Evolutionary conservation across 2,329 filamentous ascomycete genomes (phyloP), one percentile per base, ranked within the genome.

Genomic region (Byssothecium circinans): DNA sequence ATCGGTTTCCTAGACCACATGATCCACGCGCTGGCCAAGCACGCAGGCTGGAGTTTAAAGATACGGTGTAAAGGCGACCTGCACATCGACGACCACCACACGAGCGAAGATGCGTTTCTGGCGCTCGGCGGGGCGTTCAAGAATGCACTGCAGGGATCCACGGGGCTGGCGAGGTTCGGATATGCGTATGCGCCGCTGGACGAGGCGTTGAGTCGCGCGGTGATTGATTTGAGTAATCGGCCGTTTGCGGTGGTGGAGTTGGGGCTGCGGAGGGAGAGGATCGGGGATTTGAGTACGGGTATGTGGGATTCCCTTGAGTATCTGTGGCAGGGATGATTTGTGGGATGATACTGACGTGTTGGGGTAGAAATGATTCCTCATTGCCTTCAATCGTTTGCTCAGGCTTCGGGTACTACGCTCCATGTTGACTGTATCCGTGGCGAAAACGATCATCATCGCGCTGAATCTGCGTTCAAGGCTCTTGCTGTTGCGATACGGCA

Each of bases 1-100:
- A 95, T 99, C 72, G 94, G 94, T 50, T 99, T 99, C 75, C 80
- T 99, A 47, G 94, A 99, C 76, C 94, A 99, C 78, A 97, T 99
- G 92, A 81, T 97, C 41, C 94, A 99, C 74, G 94, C 94, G 5
- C 81, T 97, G 45, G 89, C 94, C 41, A 97, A 99, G 75, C 94
- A 99, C 75, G 85, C 88, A 5, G 92, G 94, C 54, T 97, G 92
- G 94, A 94, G 88, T 76, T 75, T 99, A 61, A 84, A 84, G 25
- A 78, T 99, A 47, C 79, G 84, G 56, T 95, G 90, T 73, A 82
- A 87, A 70, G 94, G 94, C 45, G 94, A 99, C 75, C 76, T 97
- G 43, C 88, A 95, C 78, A 96, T 99, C 71, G 94, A 99, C 76
- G 94, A 97, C 80, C 94, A 99, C 77, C 94, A 99, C 81, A 96